Evolutionary conservation across 2,329 filamentous ascomycete genomes (phyloP).

Genomic region (Trichoderma sp.): DNA sequence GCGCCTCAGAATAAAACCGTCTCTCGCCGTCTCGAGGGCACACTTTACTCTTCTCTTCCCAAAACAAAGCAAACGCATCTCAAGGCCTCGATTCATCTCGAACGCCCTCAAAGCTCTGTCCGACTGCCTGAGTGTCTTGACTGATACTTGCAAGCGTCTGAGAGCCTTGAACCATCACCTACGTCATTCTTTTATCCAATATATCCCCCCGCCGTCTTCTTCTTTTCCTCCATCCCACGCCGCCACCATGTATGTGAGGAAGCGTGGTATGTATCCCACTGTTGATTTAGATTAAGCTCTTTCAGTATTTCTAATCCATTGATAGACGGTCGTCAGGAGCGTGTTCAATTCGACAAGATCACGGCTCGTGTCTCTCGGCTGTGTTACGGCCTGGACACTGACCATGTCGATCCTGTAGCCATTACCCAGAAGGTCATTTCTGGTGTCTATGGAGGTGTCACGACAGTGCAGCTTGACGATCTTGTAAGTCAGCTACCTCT

Average conservation of each 20-base stretch:
- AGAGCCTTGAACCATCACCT: slow-evolving; percentile 26
- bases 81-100: slow-evolving; percentile 17
- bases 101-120: slow-evolving; percentile 11
- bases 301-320: slow-evolving; percentile 29
- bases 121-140: slow-evolving; percentile 26
- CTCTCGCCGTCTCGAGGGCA: slow-evolving; percentile 26
- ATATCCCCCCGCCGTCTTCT: not conserved
- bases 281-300: not conserved
- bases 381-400: slow-evolving; percentile 94
- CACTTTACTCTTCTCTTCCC: slow-evolving; percentile 20
- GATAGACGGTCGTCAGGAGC: slow-evolving; percentile 96
- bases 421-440: slow-evolving; percentile 99
- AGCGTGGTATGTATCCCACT: slow-evolving; percentile 52
- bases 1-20: slow-evolving; percentile 38
- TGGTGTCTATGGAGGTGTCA: slow-evolving; percentile 97
- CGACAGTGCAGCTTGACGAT: slow-evolving; percentile 93
- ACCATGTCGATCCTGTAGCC: slow-evolving; percentile 92
- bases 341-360: slow-evolving; percentile 99
- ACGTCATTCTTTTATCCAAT: not conserved
- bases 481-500: slow-evolving; percentile 60
- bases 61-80: slow-evolving; percentile 20
- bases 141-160: slow-evolving; percentile 25
- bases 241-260: slow-evolving; percentile 59
- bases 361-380: slow-evolving; percentile 95
- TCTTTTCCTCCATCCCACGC: slow-evolving; percentile 20